Base-by-base conservation (phyloP, 805 yeast genomes). In the Candida boleticola region DNA sequence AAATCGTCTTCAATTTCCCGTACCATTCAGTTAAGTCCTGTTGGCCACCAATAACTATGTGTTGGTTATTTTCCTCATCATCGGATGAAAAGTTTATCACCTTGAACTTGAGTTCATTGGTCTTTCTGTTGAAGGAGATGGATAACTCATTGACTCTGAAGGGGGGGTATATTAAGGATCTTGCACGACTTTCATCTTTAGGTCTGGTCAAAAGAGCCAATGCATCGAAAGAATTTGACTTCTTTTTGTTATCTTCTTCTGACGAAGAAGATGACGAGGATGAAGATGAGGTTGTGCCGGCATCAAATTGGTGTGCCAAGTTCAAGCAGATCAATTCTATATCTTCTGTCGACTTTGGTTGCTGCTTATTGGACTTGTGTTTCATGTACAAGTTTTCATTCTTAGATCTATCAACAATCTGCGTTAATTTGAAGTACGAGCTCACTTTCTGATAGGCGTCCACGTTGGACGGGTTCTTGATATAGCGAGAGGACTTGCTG, bases 151-250 rank as follows among this genome's bases (percentile, higher is more conserved):
- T 66, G 39, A 65, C 47, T 37, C 76, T 47, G 47, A 70, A 69
- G 1, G 76, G 76, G 6, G 76, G 74, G 46, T 52, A 69, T 47
- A 70, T 41, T 26, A 70, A 60, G 7, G 64, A 59, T 21, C 74
- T 53, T 1, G 61, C 44, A 2, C 42, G 47, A 5, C 36, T 35
- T 4, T 40, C 32, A 17, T 48, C 50, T n/a, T 37, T 32, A 5
- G 60, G 58, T 14, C 60, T 43, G 3, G 53, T 48, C 38, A 69
- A 49, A 11, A 70, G 52, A 5, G 73, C 76, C 50, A 69, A 60
- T 4, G 76, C 60, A 43, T 69, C 64, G 46, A 51, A 64, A 5
- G 29, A n/a, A 11, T 17, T 31, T 13, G n/a, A 19, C 5, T 16
- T 18, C 13, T 16, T 16, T 29, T n/a, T 6, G 6, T n/a, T 11